Conservation (phyloP, 2,329 filamentous ascomycete genomes). For the Aspergillus glaucus region DNA sequence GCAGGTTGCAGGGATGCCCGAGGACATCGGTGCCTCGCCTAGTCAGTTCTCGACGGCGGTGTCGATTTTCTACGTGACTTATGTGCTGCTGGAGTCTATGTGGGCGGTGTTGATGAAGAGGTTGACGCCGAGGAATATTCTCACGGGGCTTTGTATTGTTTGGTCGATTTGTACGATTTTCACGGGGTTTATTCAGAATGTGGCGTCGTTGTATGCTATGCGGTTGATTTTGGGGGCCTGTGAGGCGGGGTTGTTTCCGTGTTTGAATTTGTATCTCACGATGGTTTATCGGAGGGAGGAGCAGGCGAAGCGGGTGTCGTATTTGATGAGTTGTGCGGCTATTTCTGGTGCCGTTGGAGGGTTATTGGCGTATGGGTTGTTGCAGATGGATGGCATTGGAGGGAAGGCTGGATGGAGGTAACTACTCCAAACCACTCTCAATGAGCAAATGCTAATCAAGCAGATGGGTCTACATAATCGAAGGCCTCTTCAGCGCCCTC, state of each 20-base stretch:
- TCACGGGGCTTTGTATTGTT: conserved; percentile 36
- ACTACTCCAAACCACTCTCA: conserved; percentile 1
- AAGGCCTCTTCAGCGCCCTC: conserved; percentile 42
- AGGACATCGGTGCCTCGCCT: conserved; percentile 37
- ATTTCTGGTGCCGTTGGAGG: conserved; percentile 37
- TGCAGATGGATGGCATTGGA: conserved; percentile 42
- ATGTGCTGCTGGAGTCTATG: conserved; percentile 46
- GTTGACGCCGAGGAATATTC: conserved; percentile 37
- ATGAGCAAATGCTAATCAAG: not conserved
- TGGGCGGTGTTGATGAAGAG: conserved; percentile 46
- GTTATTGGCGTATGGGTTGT: conserved; percentile 31
- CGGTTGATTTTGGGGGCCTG: conserved; percentile 34
- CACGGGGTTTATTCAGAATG: conserved; percentile 42
- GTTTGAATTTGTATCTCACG: conserved; percentile 35
- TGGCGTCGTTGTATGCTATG: conserved; percentile 36
- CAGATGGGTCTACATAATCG: conserved; percentile 46
- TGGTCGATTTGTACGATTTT: conserved; percentile 48
- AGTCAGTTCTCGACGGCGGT: conserved; percentile 44
- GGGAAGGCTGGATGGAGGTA: conserved; percentile 45
- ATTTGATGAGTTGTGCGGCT: conserved; percentile 35
- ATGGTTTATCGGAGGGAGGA: conserved; percentile 38
- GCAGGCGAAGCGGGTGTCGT: conserved; percentile 37
- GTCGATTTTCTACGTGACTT: conserved; percentile 49
- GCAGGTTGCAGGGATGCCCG: conserved; percentile 42
- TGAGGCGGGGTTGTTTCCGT: conserved; percentile 36